These are phyloP conservation scores for Botrytis aclada DNA, from an alignment of 2,329 filamentous ascomycete species.

Conservation along the genomic window DNA sequence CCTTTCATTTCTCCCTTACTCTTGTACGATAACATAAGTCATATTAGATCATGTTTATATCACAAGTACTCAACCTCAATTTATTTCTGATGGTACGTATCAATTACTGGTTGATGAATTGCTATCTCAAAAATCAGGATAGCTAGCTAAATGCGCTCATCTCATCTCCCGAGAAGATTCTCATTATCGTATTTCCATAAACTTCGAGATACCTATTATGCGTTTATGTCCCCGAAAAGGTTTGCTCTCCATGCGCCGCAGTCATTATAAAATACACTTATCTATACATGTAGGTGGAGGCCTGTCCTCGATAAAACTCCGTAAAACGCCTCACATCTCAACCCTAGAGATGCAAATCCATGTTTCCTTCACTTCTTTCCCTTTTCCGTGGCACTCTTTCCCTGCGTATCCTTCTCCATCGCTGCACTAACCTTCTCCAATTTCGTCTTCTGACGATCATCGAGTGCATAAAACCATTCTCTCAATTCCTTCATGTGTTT, in stretches of 20 bases:
- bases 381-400: slow-evolving; percentile 8
- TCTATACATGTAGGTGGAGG: not conserved
- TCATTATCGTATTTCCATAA: not conserved
- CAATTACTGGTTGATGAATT: not conserved
- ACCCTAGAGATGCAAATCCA: not conserved
- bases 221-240: not conserved
- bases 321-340: not conserved
- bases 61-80: not conserved
- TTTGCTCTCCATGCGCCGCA: not conserved
- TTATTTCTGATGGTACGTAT: not conserved
- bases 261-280: slow-evolving; percentile 1
- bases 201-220: not conserved
- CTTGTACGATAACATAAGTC: too few relatives aligned
- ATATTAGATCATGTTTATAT: too few relatives aligned
- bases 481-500: slow-evolving; percentile 49
- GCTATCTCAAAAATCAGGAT: not conserved
- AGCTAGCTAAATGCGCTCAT: not conserved
- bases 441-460: slow-evolving; percentile 29
- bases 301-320: not conserved
- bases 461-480: slow-evolving; percentile 46
- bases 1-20: too few relatives aligned
- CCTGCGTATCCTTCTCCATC: not conserved
- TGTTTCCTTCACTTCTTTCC: not conserved
- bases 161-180: not conserved
- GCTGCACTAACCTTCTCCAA: not conserved